Evolutionary conservation across 1,139 yeast genomes (phyloP).

Genomic region (Saccharomycopsis crataegensis): DNA sequence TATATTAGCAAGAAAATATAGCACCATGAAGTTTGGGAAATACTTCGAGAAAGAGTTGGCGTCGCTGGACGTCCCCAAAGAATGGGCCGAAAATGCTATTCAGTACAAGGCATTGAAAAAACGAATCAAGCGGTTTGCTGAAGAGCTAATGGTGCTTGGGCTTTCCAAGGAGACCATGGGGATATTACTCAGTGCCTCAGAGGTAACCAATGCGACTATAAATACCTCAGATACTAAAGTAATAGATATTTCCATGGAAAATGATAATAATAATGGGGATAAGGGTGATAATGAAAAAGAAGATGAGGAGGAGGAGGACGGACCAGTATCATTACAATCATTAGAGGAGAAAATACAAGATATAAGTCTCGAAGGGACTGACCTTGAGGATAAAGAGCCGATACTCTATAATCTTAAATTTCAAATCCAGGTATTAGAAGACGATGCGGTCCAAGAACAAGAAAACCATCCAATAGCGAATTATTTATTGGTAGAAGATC

Average conservation of each 20-base stretch:
- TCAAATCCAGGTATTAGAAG: too few relatives aligned
- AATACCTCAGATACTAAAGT: slow-evolving; percentile 16
- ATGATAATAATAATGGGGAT: background rate
- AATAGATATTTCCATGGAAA: slow-evolving; percentile 2
- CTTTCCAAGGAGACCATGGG: slow-evolving; percentile 32
- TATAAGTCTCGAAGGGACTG: too few relatives aligned
- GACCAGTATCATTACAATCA: background rate
- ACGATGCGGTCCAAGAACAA: background rate
- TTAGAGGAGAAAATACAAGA: too few relatives aligned
- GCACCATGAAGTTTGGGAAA: slow-evolving; percentile 64
- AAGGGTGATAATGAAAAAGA: background rate
- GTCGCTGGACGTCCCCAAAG: slow-evolving; percentile 56
- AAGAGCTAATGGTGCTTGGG: slow-evolving; percentile 49
- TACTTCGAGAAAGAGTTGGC: slow-evolving; percentile 54
- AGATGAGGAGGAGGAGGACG: background rate
- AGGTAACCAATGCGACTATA: slow-evolving; percentile 26
- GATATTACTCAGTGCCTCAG: slow-evolving; percentile 26
- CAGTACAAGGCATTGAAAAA: slow-evolving; percentile 67
- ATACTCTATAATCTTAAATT: too few relatives aligned
- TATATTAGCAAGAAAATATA: background rate
- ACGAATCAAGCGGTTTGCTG: slow-evolving; percentile 53
- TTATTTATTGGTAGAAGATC: slow-evolving; percentile 24
- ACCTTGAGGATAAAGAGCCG: too few relatives aligned
- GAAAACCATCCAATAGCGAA: slow-evolving; percentile 19
- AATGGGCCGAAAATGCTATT: slow-evolving; percentile 64